These are phyloP conservation scores for Rhododendron henanense DNA, from an alignment of 148 eudicot genomes.

Conservation along the genomic window DNA sequence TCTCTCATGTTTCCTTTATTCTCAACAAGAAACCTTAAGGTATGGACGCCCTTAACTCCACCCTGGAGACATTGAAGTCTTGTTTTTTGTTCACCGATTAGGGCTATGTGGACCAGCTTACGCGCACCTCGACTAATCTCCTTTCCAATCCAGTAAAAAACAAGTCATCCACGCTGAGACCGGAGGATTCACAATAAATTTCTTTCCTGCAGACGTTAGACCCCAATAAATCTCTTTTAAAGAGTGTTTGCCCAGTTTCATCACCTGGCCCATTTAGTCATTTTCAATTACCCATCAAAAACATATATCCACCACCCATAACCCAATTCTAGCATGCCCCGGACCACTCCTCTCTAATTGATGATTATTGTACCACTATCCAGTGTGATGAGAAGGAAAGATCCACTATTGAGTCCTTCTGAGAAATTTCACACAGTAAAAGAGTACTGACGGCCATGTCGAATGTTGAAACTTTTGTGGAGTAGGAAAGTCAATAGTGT, in stretches of 20 bases:
- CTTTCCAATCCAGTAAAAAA: too few species aligned
- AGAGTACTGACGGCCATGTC: not conserved
- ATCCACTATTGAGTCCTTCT: not conserved
- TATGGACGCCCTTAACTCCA: not conserved
- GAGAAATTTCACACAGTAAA: not conserved
- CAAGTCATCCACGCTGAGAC: too few species aligned
- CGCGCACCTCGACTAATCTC: too few species aligned
- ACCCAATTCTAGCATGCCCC: not conserved
- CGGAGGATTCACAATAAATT: too few species aligned
- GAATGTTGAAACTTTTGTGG: not conserved
- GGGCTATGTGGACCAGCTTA: too few species aligned
- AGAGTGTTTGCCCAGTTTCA: not conserved
- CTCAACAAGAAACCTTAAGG: not conserved
- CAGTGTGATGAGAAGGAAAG: not conserved
- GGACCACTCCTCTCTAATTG: not conserved
- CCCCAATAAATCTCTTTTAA: not conserved
- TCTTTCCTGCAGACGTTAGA: too few species aligned
- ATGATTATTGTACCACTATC: not conserved
- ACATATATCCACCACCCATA: not conserved
- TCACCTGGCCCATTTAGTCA: not conserved
- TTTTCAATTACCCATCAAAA: not conserved
- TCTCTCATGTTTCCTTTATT: not conserved
- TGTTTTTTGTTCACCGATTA: too few species aligned
- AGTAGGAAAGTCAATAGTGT: not conserved
- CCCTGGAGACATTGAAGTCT: not conserved